phyloP scores from a whole-genome alignment of 2,329 filamentous ascomycete species.

The Botrytis fabae region DNA sequence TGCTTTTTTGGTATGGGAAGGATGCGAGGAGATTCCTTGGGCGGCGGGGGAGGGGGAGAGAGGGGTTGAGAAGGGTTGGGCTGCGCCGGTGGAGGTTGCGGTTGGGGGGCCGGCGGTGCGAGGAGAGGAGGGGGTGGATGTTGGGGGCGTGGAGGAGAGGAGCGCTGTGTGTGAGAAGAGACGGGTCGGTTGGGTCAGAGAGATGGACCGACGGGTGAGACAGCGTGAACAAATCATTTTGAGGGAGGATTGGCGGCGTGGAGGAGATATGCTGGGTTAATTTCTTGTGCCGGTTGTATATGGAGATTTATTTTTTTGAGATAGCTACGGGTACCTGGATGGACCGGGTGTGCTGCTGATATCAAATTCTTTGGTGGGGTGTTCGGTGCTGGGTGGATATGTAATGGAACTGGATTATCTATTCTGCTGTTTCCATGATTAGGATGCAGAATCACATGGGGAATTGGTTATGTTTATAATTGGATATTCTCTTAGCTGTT shows the following conservation, averaged over 20 bases:
- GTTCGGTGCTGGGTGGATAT: background rate
- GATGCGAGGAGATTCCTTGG: constrained; percentile 7
- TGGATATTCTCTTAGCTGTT: background rate
- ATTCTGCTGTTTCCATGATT: background rate
- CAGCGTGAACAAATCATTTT: constrained; percentile 47
- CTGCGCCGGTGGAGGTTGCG: constrained; percentile 35
- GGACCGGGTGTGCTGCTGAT: constrained; percentile 27
- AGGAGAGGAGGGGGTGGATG: constrained; percentile 28
- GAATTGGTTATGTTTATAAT: background rate
- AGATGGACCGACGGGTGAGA: constrained; percentile 47
- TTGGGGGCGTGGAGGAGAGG: constrained; percentile 34
- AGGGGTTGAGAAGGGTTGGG: constrained; percentile 41
- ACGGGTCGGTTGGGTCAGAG: constrained; percentile 24
- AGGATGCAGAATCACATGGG: background rate
- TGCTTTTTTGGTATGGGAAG: constrained; percentile 18
- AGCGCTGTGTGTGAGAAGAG: constrained; percentile 24
- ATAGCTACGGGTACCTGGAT: constrained; percentile 31
- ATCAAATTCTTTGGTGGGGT: constrained; percentile 30
- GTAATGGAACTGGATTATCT: background rate
- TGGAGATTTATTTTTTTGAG: constrained; percentile 33
- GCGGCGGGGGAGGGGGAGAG: constrained; percentile 35
- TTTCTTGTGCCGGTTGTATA: constrained; percentile 32
- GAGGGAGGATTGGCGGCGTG: constrained; percentile 6
- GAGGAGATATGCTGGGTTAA: constrained; percentile 26
- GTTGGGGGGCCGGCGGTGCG: constrained; percentile 28